Percentiles rank a stretch among this genome's conserved stretches.
phyloP scores from a whole-genome alignment of 371 early-diverging fungal species.

The Circinella minor region DNA sequence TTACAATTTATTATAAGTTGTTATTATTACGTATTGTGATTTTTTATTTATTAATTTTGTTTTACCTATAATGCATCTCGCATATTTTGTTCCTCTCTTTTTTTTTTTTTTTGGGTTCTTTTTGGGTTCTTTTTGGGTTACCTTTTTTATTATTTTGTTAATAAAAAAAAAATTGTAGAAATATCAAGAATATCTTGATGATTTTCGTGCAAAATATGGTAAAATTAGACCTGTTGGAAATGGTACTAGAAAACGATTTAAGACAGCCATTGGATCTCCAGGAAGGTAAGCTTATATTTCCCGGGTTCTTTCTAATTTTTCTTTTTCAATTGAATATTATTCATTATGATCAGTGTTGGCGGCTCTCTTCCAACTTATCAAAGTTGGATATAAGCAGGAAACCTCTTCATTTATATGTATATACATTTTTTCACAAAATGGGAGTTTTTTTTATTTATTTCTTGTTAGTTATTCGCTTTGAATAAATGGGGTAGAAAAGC shows the following conservation, averaged over 20 bases:
- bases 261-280: constrained; percentile 12
- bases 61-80: too few relatives aligned
- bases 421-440: too few relatives aligned
- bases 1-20: too few relatives aligned
- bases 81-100: neutral
- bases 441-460: too few relatives aligned
- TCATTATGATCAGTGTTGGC: too few relatives aligned
- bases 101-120: neutral
- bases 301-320: neutral
- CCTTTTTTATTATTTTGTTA: neutral
- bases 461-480: too few relatives aligned
- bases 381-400: too few relatives aligned
- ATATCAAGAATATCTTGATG: constrained; percentile 51
- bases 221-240: constrained; percentile 19
- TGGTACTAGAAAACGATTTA: constrained; percentile 23
- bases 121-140: neutral
- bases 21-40: too few relatives aligned
- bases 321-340: neutral
- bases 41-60: too few relatives aligned
- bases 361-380: too few relatives aligned
- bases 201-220: constrained; percentile 49
- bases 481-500: too few relatives aligned
- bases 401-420: too few relatives aligned
- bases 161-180: constrained; percentile 4
- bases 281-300: constrained; percentile 4